Percentiles rank a stretch among this genome's conserved stretches.
Evolutionary conservation across 495 filamentous ascomycete genomes (phyloP).

Genomic region (Letharia columbiana): DNA sequence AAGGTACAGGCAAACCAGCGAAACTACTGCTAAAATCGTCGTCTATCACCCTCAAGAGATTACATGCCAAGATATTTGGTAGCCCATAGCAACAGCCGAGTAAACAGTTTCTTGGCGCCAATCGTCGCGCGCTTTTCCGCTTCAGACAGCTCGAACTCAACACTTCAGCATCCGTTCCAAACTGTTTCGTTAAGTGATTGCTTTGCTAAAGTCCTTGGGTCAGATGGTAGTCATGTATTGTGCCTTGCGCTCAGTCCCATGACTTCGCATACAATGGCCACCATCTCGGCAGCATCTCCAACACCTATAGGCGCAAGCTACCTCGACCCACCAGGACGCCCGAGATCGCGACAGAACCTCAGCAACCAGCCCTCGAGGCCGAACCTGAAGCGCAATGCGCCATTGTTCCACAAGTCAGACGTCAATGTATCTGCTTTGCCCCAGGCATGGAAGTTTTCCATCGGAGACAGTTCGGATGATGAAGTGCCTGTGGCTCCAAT

Average conservation of each 20-base stretch:
- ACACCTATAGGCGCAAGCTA: slow-evolving; percentile 22
- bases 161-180: neutral
- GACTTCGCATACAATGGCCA: slow-evolving; percentile 8
- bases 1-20: no score
- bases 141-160: neutral
- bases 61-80: neutral
- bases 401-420: slow-evolving; percentile 13
- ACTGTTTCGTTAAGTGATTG: neutral
- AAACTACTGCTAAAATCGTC: no score
- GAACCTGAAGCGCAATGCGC: slow-evolving; percentile 21
- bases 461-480: slow-evolving; percentile 68
- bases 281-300: slow-evolving; percentile 23
- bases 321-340: slow-evolving; percentile 15
- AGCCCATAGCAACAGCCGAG: slow-evolving; percentile 1
- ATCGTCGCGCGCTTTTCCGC: slow-evolving; percentile 2
- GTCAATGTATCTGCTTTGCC: slow-evolving; percentile 17
- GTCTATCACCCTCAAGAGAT: no score
- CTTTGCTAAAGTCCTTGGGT: neutral
- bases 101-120: neutral
- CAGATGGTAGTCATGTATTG: neutral
- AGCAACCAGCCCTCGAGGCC: slow-evolving; percentile 22
- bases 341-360: slow-evolving; percentile 14
- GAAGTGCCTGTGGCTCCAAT: slow-evolving; percentile 56
- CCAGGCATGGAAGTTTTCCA: slow-evolving; percentile 26
- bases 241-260: neutral